Evolutionary conservation across 73 alveolate species (phyloP).

Genomic region (Tetrahymena elliotti): DNA sequence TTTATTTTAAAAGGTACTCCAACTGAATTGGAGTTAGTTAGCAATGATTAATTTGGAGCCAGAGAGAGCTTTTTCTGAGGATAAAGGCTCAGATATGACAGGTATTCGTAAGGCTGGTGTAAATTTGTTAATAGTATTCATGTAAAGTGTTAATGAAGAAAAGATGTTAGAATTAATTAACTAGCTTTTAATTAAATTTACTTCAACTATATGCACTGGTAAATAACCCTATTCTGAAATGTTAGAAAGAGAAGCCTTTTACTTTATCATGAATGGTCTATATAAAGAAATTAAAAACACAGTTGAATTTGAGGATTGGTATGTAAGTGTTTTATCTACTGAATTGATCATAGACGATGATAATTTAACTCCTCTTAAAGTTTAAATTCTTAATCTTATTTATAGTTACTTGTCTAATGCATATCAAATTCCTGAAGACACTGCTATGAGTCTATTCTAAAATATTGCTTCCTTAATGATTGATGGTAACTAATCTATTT

Average conservation of each 20-base stretch:
- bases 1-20: neutral
- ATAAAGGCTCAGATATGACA: neutral
- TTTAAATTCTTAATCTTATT: neutral
- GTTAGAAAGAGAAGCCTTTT: neutral
- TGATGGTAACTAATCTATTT: neutral
- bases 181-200: neutral
- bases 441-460: neutral
- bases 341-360: neutral
- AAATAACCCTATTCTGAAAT: neutral
- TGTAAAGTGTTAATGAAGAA: neutral
- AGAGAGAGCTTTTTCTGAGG: neutral
- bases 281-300: neutral
- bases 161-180: neutral
- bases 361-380: neutral
- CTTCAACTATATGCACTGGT: neutral
- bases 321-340: neutral
- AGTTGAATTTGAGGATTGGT: neutral
- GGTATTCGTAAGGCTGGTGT: neutral
- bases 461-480: neutral
- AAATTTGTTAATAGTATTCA: neutral
- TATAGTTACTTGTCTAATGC: neutral
- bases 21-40: neutral
- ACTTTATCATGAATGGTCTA: neutral
- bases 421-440: neutral
- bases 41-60: neutral